A percentile compares a stretch with the other conserved stretches of the same genome.
These are phyloP conservation scores for Blumeriella jaapii DNA, from an alignment of 2,329 filamentous ascomycete species.

Conservation along the genomic window DNA sequence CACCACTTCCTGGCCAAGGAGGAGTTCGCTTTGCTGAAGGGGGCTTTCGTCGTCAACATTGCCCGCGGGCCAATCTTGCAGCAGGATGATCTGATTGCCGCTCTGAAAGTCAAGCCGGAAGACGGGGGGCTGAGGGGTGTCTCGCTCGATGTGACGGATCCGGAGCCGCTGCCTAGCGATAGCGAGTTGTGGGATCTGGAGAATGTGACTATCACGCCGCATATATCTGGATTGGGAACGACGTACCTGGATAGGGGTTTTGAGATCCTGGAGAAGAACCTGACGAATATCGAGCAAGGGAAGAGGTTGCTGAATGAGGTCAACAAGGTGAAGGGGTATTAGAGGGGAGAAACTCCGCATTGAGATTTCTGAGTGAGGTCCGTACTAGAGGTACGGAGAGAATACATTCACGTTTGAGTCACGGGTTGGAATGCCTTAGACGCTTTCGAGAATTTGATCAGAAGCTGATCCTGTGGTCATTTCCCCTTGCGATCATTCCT, in stretches of 20 bases:
- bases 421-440: no score
- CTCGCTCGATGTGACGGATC: slow-evolving; percentile 56
- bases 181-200: slow-evolving; percentile 50
- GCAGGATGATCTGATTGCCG: slow-evolving; percentile 44
- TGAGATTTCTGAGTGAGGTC: no score
- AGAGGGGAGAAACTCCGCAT: no score
- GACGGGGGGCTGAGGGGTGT: slow-evolving; percentile 45
- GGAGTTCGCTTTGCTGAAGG: slow-evolving; percentile 29
- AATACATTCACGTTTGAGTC: no score
- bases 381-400: no score
- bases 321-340: slow-evolving; percentile 50
- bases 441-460: no score
- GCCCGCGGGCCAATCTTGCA: slow-evolving; percentile 50
- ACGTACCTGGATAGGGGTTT: slow-evolving; percentile 46
- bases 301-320: slow-evolving; percentile 50
- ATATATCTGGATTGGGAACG: slow-evolving; percentile 44
- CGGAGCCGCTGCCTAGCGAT: slow-evolving; percentile 50
- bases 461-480: no score
- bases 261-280: slow-evolving; percentile 45
- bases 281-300: slow-evolving; percentile 40
- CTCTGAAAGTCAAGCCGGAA: slow-evolving; percentile 30
- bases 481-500: no score
- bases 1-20: slow-evolving; percentile 30
- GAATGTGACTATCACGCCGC: slow-evolving; percentile 53
- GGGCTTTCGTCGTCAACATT: slow-evolving; percentile 52